Evolutionary conservation across 305 asterid genomes (phyloP).

Genomic region (Fraxinus velutina): DNA sequence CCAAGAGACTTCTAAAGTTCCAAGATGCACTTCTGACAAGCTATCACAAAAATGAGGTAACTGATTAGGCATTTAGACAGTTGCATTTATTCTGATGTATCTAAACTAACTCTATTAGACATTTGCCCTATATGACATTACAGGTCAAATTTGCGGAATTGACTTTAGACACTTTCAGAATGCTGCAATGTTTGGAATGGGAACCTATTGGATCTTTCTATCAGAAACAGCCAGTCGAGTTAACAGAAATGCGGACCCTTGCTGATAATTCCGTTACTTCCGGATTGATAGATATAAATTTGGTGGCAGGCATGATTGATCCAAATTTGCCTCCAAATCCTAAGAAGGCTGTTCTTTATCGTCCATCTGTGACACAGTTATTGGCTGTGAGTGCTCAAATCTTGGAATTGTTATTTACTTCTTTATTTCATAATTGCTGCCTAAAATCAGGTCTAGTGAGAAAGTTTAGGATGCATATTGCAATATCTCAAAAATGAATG

Average conservation of each 20-base stretch:
- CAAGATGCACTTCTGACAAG: conserved; percentile 47
- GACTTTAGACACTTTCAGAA: conserved; percentile 45
- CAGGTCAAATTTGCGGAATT: conserved; percentile 50
- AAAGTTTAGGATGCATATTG: background rate
- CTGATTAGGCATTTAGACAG: background rate
- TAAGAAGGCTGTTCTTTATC: conserved; percentile 40
- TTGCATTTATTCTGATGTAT: background rate
- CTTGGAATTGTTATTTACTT: background rate
- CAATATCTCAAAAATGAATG: background rate
- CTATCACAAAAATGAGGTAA: conserved; percentile 53
- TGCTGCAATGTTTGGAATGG: conserved; percentile 55
- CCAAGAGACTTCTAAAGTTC: conserved; percentile 46
- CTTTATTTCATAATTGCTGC: background rate
- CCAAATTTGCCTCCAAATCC: conserved; percentile 53
- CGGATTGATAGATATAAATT: conserved; percentile 42
- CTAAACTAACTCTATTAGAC: background rate
- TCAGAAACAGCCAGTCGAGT: conserved; percentile 31
- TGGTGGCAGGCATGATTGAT: conserved; percentile 48
- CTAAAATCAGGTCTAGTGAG: background rate
- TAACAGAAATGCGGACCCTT: conserved; percentile 29
- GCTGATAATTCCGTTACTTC: conserved; percentile 42
- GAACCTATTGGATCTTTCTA: conserved; percentile 44
- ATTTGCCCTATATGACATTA: conserved; percentile 6
- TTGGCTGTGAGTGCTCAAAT: conserved; percentile 40
- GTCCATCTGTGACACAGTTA: conserved; percentile 46